phyloP scores from a whole-genome alignment of 768 basidiomycete genomes.

The Tricholoma furcatifolium region DNA sequence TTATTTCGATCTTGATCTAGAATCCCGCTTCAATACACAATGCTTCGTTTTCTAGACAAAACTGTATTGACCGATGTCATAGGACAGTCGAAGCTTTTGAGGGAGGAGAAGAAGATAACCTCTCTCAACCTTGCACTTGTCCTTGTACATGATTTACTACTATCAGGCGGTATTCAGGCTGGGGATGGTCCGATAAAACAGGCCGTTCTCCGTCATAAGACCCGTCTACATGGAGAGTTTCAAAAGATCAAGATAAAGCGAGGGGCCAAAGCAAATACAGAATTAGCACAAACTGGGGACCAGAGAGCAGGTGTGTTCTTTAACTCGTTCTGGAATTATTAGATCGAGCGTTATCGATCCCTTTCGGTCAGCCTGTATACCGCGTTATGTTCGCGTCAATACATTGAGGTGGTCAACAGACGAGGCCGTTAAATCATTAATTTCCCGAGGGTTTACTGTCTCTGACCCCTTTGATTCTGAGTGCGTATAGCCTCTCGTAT shows the following conservation, averaged over 20 bases:
- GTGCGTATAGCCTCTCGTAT: conserved; percentile 31
- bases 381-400: conserved; percentile 86
- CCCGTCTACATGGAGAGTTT: conserved; percentile 83
- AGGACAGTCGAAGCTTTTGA: conserved; percentile 60
- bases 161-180: conserved; percentile 84
- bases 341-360: conserved; percentile 9
- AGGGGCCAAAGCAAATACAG: conserved; percentile 61
- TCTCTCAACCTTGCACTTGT: conserved; percentile 78
- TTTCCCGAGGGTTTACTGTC: conserved; percentile 52
- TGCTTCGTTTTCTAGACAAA: conserved; percentile 58
- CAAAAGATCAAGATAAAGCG: conserved; percentile 79
- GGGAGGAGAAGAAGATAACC: conserved; percentile 74
- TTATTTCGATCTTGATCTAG: not conserved
- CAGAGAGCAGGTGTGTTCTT: conserved; percentile 53
- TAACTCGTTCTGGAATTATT: not conserved
- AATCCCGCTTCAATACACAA: not conserved
- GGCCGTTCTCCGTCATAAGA: conserved; percentile 85
- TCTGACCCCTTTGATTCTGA: conserved; percentile 52
- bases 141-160: conserved; percentile 87
- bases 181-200: conserved; percentile 90
- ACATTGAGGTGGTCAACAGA: conserved; percentile 64
- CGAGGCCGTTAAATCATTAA: conserved; percentile 60
- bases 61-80: conserved; percentile 72
- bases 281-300: conserved; percentile 63
- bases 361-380: conserved; percentile 55